phyloP scores from a whole-genome alignment of 352 stramenopile genomes.

The Globisporangium camurandrum region DNA sequence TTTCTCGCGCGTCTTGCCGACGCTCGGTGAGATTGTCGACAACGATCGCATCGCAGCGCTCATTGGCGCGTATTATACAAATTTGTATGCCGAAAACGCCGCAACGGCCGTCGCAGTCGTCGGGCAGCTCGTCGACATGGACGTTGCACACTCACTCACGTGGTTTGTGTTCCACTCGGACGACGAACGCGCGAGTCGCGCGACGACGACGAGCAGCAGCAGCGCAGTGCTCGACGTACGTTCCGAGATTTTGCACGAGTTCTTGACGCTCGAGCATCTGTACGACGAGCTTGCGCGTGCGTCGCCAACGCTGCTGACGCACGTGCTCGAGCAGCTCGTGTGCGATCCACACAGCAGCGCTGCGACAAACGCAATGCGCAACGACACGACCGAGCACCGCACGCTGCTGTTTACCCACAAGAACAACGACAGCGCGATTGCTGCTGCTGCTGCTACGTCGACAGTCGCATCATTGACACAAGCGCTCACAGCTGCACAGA shows the following conservation, averaged over 20 bases:
- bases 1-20: constrained; percentile 41
- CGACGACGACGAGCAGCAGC: too few relatives aligned
- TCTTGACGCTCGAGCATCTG: constrained; percentile 40
- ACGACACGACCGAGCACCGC: constrained; percentile 13
- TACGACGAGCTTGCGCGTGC: constrained; percentile 29
- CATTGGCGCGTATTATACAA: constrained; percentile 33
- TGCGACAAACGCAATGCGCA: constrained; percentile 4
- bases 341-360: constrained; percentile 9
- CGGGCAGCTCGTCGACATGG: constrained; percentile 48
- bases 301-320: constrained; percentile 8
- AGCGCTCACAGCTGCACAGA: constrained; percentile 8
- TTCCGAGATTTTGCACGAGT: constrained; percentile 21
- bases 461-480: background rate
- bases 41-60: constrained; percentile 27
- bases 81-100: constrained; percentile 19
- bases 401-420: constrained; percentile 35
- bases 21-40: constrained; percentile 52
- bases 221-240: constrained; percentile 27
- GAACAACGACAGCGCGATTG: constrained; percentile 7
- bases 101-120: constrained; percentile 24
- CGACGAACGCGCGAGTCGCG: too few relatives aligned
- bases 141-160: constrained; percentile 65
- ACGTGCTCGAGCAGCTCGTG: constrained; percentile 7
- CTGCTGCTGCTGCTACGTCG: background rate
- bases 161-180: constrained; percentile 65